Evolutionary conservation across 768 basidiomycete species (phyloP).

Genomic region (Tylopilus sp.): DNA sequence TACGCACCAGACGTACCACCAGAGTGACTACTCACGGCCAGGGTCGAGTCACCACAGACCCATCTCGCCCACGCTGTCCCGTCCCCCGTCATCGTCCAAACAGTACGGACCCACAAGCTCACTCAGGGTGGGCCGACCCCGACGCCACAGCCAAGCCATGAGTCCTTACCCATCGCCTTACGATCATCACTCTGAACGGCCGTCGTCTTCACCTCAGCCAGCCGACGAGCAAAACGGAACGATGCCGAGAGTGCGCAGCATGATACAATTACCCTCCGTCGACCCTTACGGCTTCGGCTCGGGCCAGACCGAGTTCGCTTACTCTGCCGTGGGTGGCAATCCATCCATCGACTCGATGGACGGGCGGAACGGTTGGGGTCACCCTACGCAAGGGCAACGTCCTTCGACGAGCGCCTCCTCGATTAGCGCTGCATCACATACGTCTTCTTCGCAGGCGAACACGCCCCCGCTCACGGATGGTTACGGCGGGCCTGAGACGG

Average conservation of each 20-base stretch:
- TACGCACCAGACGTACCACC: slow-evolving; percentile 37
- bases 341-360: slow-evolving; percentile 39
- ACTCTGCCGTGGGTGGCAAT: slow-evolving; percentile 57
- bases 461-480: slow-evolving; percentile 70
- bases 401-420: slow-evolving; percentile 73
- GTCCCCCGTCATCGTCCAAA: slow-evolving; percentile 66
- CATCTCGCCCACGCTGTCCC: slow-evolving; percentile 60
- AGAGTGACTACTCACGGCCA: slow-evolving; percentile 64
- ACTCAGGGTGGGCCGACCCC: slow-evolving; percentile 65
- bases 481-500: slow-evolving; percentile 60
- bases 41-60: slow-evolving; percentile 68
- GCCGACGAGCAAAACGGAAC: slow-evolving; percentile 43
- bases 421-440: slow-evolving; percentile 71
- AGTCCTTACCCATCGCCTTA: slow-evolving; percentile 86
- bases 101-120: slow-evolving; percentile 49
- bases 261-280: slow-evolving; percentile 76
- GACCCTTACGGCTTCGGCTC: slow-evolving; percentile 64
- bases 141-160: slow-evolving; percentile 84
- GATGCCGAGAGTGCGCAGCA: slow-evolving; percentile 76
- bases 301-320: slow-evolving; percentile 78
- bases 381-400: slow-evolving; percentile 42
- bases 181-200: slow-evolving; percentile 63
- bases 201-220: slow-evolving; percentile 70
- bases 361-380: slow-evolving; percentile 41
- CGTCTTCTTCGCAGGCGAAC: slow-evolving; percentile 77